These are phyloP conservation scores for Candida arabinofermentans DNA, from an alignment of 805 yeast species.

Conservation along the genomic window DNA sequence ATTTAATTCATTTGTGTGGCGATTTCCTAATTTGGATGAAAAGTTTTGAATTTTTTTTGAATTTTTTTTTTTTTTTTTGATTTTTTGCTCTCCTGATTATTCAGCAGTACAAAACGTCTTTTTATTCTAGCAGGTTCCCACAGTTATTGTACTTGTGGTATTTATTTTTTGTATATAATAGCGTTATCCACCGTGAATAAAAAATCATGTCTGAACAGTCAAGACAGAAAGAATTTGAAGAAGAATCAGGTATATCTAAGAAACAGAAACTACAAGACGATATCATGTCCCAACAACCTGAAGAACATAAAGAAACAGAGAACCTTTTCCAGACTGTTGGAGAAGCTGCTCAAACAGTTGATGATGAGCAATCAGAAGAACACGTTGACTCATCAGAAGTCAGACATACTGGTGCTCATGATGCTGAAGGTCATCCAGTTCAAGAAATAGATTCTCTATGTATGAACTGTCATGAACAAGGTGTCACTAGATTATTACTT, in stretches of 20 bases:
- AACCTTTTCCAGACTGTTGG: slow-evolving; percentile 58
- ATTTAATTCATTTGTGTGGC: not conserved
- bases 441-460: slow-evolving; percentile 94
- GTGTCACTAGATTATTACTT: slow-evolving; percentile 75
- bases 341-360: slow-evolving; percentile 47
- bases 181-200: too few relatives aligned
- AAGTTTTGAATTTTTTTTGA: not conserved
- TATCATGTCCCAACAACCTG: slow-evolving; percentile 9
- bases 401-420: slow-evolving; percentile 69
- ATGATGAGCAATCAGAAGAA: slow-evolving; percentile 26
- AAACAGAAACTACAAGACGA: slow-evolving; percentile 26
- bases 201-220: not conserved
- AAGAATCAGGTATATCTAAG: slow-evolving; percentile 12
- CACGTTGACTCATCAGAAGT: slow-evolving; percentile 38
- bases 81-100: too few relatives aligned
- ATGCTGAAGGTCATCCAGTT: slow-evolving; percentile 87
- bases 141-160: too few relatives aligned
- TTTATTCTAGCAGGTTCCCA: not conserved
- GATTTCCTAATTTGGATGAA: not conserved
- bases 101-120: too few relatives aligned
- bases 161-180: too few relatives aligned
- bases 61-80: too few relatives aligned
- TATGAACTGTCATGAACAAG: slow-evolving; percentile 90
- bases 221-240: not conserved
- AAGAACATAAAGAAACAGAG: slow-evolving; percentile 21